Base-by-base conservation (phyloP, 176 grass and related monocot species). In the Triticum urartu region DNA sequence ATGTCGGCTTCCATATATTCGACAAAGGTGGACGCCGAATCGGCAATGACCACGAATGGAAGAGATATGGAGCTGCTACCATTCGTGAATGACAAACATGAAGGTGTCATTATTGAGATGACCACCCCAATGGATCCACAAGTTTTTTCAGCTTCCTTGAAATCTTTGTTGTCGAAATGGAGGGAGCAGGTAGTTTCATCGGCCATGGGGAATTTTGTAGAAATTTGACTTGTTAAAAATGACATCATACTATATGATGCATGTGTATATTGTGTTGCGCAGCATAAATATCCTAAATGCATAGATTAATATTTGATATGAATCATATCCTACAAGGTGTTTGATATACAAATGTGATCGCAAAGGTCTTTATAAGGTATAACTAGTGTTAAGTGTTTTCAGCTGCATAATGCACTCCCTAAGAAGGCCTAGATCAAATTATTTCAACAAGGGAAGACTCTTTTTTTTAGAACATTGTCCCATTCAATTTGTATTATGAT, bases 101-200 rank as follows among this genome's bases (percentile, higher is more conserved):
- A 88, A 66, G 95, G 95, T 11, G 64, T 98, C 39, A 95, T 98
- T 59, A 63, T 98, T 81, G 89, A 98, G 82, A 89, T 98, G 88
- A 81, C 71, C 24, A 1, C 8, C 12, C 88, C 86, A 0, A 95
- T 98, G 91, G 93, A 98, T 69, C 86, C 95, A 6, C 32, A 56
- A 78, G 59, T 47, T 28, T 98, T 93, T 75, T 86, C 86, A 45
- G 86, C 86, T 84, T 95, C 90, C 18, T 86, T 98, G 61, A 88
- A 91, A 92, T 90, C 84, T 30, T 90, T 88, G 6, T 71, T 98
- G 26, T 85, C 76, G 1, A 85, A 86, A 78, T 98, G 95, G 95
- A 94, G 81, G 83, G 87, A 95, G 6, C 86, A 98, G 88, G 95
- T 98, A 48, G 38, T 58, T 75, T 85, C 36, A 22, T 85, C 7